phyloP scores from a whole-genome alignment of 2,329 filamentous ascomycete genomes.

The Cadophora malorum region DNA sequence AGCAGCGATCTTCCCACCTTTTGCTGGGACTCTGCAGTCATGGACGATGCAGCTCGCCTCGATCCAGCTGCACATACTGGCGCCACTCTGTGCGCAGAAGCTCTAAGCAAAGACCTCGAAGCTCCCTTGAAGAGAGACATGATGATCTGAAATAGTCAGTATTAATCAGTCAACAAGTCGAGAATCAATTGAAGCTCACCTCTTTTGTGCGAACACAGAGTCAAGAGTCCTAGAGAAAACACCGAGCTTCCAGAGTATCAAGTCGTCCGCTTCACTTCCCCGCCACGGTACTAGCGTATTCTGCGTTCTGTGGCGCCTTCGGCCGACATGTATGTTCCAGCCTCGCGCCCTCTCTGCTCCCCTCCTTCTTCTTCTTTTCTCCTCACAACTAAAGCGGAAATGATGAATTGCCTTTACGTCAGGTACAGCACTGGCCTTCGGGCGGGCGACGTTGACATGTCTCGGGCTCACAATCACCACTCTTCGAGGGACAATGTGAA shows the following conservation, averaged over 20 bases:
- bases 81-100: conserved; percentile 35
- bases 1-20: conserved; percentile 50
- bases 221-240: conserved; percentile 10
- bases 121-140: conserved; percentile 45
- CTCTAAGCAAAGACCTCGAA: conserved; percentile 37
- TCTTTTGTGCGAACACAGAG: conserved; percentile 12
- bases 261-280: conserved; percentile 9
- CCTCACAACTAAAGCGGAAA: conserved; percentile 78
- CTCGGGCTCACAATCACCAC: conserved; percentile 67
- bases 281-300: conserved; percentile 15
- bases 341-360: conserved; percentile 15
- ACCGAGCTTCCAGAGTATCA: background rate
- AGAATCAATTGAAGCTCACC: conserved; percentile 29
- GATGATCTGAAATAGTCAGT: conserved; percentile 27
- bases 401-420: conserved; percentile 71
- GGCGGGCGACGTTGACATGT: conserved; percentile 70
- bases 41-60: conserved; percentile 41
- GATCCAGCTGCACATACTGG: conserved; percentile 34
- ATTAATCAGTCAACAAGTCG: background rate
- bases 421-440: conserved; percentile 59
- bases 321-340: conserved; percentile 15
- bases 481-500: conserved; percentile 67
- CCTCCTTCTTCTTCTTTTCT: conserved; percentile 49
- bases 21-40: conserved; percentile 61
- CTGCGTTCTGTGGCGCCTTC: background rate